These are phyloP conservation scores for Jamesozyma lodderae DNA, from an alignment of 805 yeast species.

Conservation along the genomic window DNA sequence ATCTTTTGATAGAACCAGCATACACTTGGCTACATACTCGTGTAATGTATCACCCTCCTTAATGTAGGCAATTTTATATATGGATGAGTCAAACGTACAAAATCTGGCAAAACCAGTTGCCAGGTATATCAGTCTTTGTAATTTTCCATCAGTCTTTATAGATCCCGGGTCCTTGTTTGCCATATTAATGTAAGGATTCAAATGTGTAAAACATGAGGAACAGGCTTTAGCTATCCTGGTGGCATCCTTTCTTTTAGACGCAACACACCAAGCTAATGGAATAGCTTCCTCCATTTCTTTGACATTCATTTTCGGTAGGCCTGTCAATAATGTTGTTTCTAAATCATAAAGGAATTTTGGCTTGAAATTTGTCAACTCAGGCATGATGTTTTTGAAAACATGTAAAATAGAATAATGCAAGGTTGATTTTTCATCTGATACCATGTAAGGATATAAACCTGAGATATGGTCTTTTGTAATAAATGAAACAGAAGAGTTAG, in stretches of 20 bases:
- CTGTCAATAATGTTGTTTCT: conserved; percentile 42
- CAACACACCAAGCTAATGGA: conserved; percentile 55
- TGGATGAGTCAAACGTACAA: conserved; percentile 44
- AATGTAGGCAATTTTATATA: conserved; percentile 30
- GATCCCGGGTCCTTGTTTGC: conserved; percentile 19
- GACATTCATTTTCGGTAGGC: conserved; percentile 51
- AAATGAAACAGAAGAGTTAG: conserved; percentile 43
- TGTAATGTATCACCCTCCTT: conserved; percentile 43
- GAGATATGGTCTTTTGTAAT: conserved; percentile 59
- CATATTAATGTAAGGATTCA: conserved; percentile 38
- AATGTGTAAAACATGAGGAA: conserved; percentile 45
- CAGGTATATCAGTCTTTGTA: conserved; percentile 50
- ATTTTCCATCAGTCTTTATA: conserved; percentile 33
- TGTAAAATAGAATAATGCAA: conserved; percentile 41
- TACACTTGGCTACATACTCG: conserved; percentile 48
- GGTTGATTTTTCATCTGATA: conserved; percentile 39
- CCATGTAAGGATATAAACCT: conserved; percentile 55
- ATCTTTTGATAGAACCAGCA: conserved; percentile 45
- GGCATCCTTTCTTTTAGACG: conserved; percentile 39
- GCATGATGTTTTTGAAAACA: conserved; percentile 44
- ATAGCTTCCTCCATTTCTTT: conserved; percentile 65
- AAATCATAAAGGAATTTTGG: conserved; percentile 42
- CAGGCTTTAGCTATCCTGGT: conserved; percentile 52
- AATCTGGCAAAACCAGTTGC: conserved; percentile 64
- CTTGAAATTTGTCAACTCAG: conserved; percentile 37